Conservation (phyloP, 1,284 basidiomycete species). For the Ganoderma sp. region DNA sequence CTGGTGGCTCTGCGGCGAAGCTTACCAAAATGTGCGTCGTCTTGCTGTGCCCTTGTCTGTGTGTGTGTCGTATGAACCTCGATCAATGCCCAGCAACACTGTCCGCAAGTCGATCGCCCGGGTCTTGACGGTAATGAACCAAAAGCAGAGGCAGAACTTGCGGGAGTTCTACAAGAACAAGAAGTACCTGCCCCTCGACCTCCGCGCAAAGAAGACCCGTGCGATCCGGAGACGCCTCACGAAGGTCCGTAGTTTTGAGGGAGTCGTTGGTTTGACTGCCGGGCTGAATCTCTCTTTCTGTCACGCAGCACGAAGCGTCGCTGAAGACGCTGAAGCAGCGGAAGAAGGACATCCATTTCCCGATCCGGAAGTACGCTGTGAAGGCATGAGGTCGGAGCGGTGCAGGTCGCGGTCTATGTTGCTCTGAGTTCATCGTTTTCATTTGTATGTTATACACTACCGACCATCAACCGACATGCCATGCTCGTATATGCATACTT, state of each 20-base stretch:
- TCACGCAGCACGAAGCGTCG: slow-evolving; percentile 76
- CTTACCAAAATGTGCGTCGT: slow-evolving; percentile 92
- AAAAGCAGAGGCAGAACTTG: slow-evolving; percentile 96
- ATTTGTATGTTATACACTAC: slow-evolving; percentile 51
- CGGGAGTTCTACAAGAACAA: slow-evolving; percentile 98
- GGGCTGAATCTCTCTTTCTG: not conserved
- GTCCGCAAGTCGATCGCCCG: slow-evolving; percentile 99
- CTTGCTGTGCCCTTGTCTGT: slow-evolving; percentile 1
- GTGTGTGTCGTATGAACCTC: not conserved
- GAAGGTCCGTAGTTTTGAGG: slow-evolving; percentile 60
- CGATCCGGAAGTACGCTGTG: slow-evolving; percentile 82
- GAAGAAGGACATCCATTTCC: slow-evolving; percentile 96
- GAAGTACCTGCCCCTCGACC: slow-evolving; percentile 97
- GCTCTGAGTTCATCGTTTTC: slow-evolving; percentile 39
- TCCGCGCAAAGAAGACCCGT: slow-evolving; percentile 97
- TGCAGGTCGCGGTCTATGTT: slow-evolving; percentile 32
- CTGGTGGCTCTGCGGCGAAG: slow-evolving; percentile 95
- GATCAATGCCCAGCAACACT: slow-evolving; percentile 68
- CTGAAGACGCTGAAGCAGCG: slow-evolving; percentile 88
- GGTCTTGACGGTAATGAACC: slow-evolving; percentile 98
- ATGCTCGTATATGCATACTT: slow-evolving; percentile 38
- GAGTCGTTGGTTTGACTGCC: slow-evolving; percentile 1
- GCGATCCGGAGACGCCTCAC: slow-evolving; percentile 97
- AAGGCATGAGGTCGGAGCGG: slow-evolving; percentile 64
- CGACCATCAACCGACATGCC: slow-evolving; percentile 44